Evolutionary conservation across 768 basidiomycete species (phyloP).

Genomic region (Russula emetica): DNA sequence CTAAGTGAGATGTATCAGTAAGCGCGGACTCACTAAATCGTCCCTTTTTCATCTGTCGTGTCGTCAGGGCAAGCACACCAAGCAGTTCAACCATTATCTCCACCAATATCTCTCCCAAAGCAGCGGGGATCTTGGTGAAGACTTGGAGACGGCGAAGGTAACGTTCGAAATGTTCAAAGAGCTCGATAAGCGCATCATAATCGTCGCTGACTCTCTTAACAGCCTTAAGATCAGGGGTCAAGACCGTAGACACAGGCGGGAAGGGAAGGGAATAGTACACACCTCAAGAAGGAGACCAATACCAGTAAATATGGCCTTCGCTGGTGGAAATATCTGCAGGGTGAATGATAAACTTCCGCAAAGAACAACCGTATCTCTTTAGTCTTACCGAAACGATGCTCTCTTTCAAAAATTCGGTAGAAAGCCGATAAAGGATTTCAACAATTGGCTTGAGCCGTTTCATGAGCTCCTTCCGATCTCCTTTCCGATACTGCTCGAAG

Average conservation of each 20-base stretch:
- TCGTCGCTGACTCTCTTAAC: background rate
- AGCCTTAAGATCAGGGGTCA: background rate
- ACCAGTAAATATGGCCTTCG: background rate
- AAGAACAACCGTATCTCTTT: background rate
- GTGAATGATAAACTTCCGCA: background rate
- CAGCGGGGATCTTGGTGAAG: background rate
- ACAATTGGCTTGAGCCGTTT: background rate
- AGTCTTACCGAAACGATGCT: background rate
- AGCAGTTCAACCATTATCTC: constrained; percentile 2
- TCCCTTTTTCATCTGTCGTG: background rate
- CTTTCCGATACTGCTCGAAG: background rate
- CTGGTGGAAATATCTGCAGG: background rate
- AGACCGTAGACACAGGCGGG: background rate
- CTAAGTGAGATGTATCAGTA: background rate
- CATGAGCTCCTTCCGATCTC: background rate
- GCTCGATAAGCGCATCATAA: background rate
- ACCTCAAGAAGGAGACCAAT: background rate
- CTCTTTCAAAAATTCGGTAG: background rate
- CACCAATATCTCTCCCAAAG: background rate
- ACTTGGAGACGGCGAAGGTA: background rate
- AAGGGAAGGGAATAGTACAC: too few species aligned
- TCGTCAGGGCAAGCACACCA: background rate
- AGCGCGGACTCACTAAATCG: background rate
- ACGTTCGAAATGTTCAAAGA: background rate
- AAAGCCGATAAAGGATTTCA: background rate